These are phyloP conservation scores for Rhytidhysteron rufulum DNA, from an alignment of 2,329 filamentous ascomycete species.

Conservation along the genomic window DNA sequence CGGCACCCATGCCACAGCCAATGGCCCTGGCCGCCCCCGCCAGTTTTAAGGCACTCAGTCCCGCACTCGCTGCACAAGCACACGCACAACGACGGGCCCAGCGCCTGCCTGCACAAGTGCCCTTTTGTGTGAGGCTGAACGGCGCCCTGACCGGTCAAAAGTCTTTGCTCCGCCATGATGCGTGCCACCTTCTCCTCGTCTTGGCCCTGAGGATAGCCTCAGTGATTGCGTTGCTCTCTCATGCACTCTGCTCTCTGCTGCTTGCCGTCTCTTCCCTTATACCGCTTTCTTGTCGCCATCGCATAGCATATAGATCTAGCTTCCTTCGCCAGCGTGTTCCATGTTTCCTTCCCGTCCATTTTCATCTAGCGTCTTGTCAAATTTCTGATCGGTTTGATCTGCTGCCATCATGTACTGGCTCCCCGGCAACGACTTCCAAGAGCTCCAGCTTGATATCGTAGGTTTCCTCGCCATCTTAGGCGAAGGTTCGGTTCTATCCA, in stretches of 20 bases:
- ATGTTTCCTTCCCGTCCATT: too few relatives aligned
- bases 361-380: too few relatives aligned
- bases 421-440: constrained; percentile 21
- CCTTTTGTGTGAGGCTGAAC: not conserved
- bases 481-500: constrained; percentile 48
- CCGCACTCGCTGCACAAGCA: too few relatives aligned
- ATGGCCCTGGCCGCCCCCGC: too few relatives aligned
- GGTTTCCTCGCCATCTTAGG: constrained; percentile 54
- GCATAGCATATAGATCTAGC: not conserved
- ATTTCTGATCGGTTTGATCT: too few relatives aligned
- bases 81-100: too few relatives aligned
- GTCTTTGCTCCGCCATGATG: not conserved
- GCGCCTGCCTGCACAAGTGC: not conserved
- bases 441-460: constrained; percentile 53
- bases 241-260: not conserved
- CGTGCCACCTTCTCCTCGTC: too few relatives aligned
- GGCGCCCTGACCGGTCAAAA: not conserved
- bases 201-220: too few relatives aligned
- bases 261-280: not conserved
- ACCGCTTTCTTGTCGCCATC: not conserved
- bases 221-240: too few relatives aligned
- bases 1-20: too few relatives aligned
- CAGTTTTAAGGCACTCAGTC: too few relatives aligned
- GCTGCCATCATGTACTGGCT: constrained; percentile 32
- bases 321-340: too few relatives aligned